These are phyloP conservation scores for Salmacisia buchloeana DNA, from an alignment of 1,284 basidiomycete species.

Conservation along the genomic window DNA sequence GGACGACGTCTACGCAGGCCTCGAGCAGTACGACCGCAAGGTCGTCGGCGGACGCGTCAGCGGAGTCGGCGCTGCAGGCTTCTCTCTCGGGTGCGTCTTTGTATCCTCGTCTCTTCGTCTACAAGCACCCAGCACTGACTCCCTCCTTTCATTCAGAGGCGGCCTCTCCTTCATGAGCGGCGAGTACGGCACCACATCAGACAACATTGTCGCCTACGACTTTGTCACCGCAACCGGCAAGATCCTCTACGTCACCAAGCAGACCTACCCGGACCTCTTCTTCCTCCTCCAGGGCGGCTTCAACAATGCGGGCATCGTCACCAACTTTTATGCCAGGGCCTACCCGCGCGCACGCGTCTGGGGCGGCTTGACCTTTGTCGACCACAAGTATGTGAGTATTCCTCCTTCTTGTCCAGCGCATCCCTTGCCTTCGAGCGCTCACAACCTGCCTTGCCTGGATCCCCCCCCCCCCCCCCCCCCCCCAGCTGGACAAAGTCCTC, in stretches of 20 bases:
- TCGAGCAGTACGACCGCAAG: conserved; percentile 55
- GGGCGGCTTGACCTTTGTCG: conserved; percentile 10
- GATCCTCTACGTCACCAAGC: not conserved
- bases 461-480: too few relatives aligned
- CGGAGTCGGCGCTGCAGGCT: conserved; percentile 38
- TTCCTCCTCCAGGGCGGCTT: conserved; percentile 15
- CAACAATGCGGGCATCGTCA: conserved; percentile 12
- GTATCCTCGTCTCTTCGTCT: too few relatives aligned
- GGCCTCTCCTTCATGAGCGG: conserved; percentile 19
- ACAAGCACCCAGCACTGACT: too few relatives aligned
- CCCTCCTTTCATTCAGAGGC: too few relatives aligned
- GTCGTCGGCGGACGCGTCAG: conserved; percentile 59
- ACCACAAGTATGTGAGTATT: conserved; percentile 1
- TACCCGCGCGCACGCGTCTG: conserved; percentile 8
- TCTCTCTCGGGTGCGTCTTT: conserved; percentile 16
- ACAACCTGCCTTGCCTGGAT: not conserved
- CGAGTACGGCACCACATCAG: conserved; percentile 11
- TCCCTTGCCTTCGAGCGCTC: not conserved
- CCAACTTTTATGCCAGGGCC: conserved; percentile 11
- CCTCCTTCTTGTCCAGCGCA: too few relatives aligned
- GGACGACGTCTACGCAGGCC: conserved; percentile 59
- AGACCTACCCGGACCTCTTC: conserved; percentile 12
- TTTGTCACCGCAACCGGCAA: not conserved
- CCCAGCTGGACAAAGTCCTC: conserved; percentile 4
- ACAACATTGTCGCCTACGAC: not conserved